These are phyloP conservation scores for Ambrosia hybrid DNA, from an alignment of 140 eudicot genomes.

Conservation along the genomic window DNA sequence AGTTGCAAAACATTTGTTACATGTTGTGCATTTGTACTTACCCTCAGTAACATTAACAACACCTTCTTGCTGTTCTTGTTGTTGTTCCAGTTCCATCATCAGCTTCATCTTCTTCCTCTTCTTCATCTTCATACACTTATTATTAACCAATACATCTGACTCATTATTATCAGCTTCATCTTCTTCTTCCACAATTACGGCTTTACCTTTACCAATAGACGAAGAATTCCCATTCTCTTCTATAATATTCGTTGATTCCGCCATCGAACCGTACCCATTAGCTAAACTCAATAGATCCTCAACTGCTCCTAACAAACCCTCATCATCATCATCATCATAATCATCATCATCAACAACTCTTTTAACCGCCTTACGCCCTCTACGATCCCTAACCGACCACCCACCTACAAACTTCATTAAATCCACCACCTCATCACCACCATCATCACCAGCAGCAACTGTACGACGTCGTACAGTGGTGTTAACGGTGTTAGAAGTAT, in stretches of 20 bases:
- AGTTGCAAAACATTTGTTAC: slow-evolving; percentile 48
- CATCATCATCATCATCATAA: slow-evolving; percentile 24
- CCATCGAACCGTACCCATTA: slow-evolving; percentile 1
- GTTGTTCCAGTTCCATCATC: slow-evolving; percentile 27
- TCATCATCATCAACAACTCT: slow-evolving; percentile 11
- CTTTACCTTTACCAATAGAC: slow-evolving; percentile 13
- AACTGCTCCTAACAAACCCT: slow-evolving; percentile 32
- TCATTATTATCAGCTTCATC: no score
- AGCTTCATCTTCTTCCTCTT: slow-evolving; percentile 40
- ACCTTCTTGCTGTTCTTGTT: neutral
- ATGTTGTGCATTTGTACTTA: slow-evolving; percentile 53
- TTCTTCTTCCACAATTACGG: neutral
- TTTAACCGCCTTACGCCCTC: slow-evolving; percentile 31
- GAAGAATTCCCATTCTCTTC: neutral
- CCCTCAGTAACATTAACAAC: slow-evolving; percentile 10
- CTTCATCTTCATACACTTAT: neutral
- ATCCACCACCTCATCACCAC: slow-evolving; percentile 27
- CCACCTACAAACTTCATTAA: slow-evolving; percentile 24
- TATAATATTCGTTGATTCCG: neutral
- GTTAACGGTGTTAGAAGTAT: neutral
- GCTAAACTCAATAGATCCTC: slow-evolving; percentile 43
- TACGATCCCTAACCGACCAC: slow-evolving; percentile 46
- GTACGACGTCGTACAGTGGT: slow-evolving; percentile 11
- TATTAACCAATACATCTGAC: no score
- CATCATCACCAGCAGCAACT: no score